A percentile compares a stretch with the other conserved stretches of the same genome.
Evolutionary conservation across 2,329 filamentous ascomycete species (phyloP).

Genomic region (Fusarium sp.): DNA sequence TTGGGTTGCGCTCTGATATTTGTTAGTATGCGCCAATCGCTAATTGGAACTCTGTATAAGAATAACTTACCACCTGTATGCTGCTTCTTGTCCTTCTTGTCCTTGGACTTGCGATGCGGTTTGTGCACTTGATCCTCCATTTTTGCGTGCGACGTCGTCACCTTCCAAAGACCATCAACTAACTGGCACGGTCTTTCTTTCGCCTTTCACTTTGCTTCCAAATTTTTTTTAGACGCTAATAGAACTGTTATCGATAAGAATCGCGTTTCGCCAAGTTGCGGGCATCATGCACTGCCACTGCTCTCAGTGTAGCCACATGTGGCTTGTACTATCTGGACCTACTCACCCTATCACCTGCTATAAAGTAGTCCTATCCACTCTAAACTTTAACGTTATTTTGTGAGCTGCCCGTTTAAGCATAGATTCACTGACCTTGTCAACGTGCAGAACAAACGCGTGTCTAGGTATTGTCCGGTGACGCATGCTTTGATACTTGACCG

Average conservation of each 20-base stretch:
- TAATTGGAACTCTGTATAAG: neutral
- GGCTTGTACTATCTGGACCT: neutral
- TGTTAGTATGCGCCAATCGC: slow-evolving; percentile 35
- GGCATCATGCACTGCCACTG: neutral
- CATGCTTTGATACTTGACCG: neutral
- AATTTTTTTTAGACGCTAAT: slow-evolving; percentile 1
- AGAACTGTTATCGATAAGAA: slow-evolving; percentile 33
- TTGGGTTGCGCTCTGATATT: slow-evolving; percentile 76
- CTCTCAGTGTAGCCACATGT: neutral
- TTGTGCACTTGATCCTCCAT: slow-evolving; percentile 89
- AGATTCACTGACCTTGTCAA: neutral
- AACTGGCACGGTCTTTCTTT: slow-evolving; percentile 16
- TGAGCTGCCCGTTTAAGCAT: slow-evolving; percentile 36
- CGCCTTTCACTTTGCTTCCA: slow-evolving; percentile 9
- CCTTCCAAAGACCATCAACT: slow-evolving; percentile 33
- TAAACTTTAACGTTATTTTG: neutral
- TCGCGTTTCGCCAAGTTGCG: neutral
- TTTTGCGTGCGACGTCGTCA: slow-evolving; percentile 48
- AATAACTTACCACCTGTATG: slow-evolving; percentile 42
- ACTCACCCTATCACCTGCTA: too few species aligned
- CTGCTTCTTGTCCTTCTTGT: slow-evolving; percentile 76
- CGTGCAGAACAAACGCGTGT: slow-evolving; percentile 11
- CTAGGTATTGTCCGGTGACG: slow-evolving; percentile 12
- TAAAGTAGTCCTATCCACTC: too few species aligned
- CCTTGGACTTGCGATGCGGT: slow-evolving; percentile 86